phyloP scores from a whole-genome alignment of 345 rosid genomes.

The Pistacia vera region DNA sequence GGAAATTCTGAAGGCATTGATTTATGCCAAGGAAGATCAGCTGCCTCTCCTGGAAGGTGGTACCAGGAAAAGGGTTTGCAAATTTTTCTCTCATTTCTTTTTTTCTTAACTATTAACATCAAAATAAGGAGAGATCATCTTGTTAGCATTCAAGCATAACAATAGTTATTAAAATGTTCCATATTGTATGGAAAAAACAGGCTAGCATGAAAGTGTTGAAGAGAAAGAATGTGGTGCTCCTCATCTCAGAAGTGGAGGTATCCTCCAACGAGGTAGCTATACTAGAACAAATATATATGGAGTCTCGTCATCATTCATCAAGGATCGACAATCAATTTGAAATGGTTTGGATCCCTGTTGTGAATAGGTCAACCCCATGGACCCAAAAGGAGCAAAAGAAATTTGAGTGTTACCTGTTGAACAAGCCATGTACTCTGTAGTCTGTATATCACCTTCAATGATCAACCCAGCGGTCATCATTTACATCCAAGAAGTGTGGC shows the following conservation, averaged over 20 bases:
- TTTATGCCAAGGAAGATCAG: slow-evolving; percentile 52
- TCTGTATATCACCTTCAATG: slow-evolving; percentile 45
- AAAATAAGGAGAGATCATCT: no score
- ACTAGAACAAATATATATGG: slow-evolving; percentile 30
- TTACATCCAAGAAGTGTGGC: slow-evolving; percentile 37
- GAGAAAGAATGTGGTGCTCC: slow-evolving; percentile 30
- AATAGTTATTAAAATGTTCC: no score
- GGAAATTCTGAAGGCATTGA: slow-evolving; percentile 59
- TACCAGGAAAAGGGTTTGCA: slow-evolving; percentile 48
- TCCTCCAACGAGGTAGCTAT: slow-evolving; percentile 32
- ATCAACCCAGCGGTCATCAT: slow-evolving; percentile 46
- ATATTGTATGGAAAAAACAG: slow-evolving; percentile 13
- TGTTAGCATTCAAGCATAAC: no score
- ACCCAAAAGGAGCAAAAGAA: slow-evolving; percentile 18
- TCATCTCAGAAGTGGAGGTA: slow-evolving; percentile 41
- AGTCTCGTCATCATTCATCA: background rate
- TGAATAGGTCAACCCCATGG: slow-evolving; percentile 33
- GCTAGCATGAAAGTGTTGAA: slow-evolving; percentile 27
- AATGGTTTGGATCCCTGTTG: slow-evolving; percentile 52
- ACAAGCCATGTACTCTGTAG: slow-evolving; percentile 30
- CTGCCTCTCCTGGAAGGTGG: slow-evolving; percentile 56
- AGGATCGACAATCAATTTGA: slow-evolving; percentile 20
- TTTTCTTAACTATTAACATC: background rate
- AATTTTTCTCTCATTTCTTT: background rate
- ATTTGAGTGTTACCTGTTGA: slow-evolving; percentile 21